Evolutionary conservation across 371 early-diverging fungal genomes (phyloP), one percentile per base, ranked within the genome.

Genomic region (Mucor piriformis): DNA sequence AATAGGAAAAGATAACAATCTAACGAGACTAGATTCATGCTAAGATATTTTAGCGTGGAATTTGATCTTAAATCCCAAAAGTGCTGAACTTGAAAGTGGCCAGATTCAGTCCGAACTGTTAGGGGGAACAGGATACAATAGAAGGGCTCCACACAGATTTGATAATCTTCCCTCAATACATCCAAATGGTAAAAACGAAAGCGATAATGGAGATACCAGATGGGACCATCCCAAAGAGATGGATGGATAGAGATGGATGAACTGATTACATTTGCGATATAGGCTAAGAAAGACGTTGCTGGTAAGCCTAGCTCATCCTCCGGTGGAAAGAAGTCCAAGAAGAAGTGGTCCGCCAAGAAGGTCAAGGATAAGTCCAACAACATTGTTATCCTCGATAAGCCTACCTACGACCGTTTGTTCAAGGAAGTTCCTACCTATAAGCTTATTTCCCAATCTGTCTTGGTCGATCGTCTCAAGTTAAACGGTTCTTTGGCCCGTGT

Each of bases 351-450:
- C 56, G 93, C 93, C 83, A 93, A 92, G 69, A 92, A 92, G 87
- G 90, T 91, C 64, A 94, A 95, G 94, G 95, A 95, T 83, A 95
- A 95, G 94, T 87, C 94, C 81, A 94, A 95, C 92, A 94, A 95
- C 90, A 82, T 91, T 78, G 96, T 97, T 67, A 82, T 89, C 79
- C 88, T 97, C 66, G 92, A 93, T 81, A 89, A 92, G 79, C 78
- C 88, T 64, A 94, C 94, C 67, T 88, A 90, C 74, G 95, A 94
- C 64, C 92, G 91, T 83, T 86, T 96, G 57, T 90, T 89, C 88
- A 99, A 99, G 92, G 99, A 99, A 84, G 96, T 95, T 34, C 99
- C 97, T 72, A 94, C 97, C 76, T 96, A 95, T 92, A 96, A 96
- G 88, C 89, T 99, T 73, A 92, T 99, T 71, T 94, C 98, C n/a